Conservation (phyloP, 2,329 filamentous ascomycete genomes). For the Fusarium verrucosum region DNA sequence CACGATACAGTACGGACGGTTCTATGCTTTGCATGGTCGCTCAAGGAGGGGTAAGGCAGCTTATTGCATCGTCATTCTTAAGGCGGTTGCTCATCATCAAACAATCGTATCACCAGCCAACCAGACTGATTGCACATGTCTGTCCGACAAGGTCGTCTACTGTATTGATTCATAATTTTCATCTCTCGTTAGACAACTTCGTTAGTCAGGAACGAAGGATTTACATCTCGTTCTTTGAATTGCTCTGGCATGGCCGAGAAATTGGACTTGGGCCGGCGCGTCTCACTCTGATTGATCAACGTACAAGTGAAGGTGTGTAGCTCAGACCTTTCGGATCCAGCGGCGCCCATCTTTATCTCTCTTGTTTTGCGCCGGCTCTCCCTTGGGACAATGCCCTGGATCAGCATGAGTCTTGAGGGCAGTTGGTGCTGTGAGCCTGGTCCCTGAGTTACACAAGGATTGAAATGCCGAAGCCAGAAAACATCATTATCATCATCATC, state of each 20-base stretch:
- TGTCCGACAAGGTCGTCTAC: conserved; percentile 6
- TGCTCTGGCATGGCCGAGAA: conserved; percentile 30
- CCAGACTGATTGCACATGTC: conserved; percentile 5
- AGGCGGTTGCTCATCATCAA: conserved; percentile 41
- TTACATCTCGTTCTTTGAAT: conserved; percentile 10
- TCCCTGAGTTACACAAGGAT: conserved; percentile 9
- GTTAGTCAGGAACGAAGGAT: conserved; percentile 36
- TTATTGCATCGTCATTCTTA: conserved; percentile 41
- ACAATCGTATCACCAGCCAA: conserved; percentile 6
- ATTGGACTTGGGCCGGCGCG: conserved; percentile 32
- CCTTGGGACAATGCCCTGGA: conserved; percentile 18
- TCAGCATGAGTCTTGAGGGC: background rate
- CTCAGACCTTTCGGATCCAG: conserved; percentile 27
- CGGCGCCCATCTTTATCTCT: conserved; percentile 32
- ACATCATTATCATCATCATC: conserved; percentile 12
- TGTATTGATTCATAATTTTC: conserved; percentile 1
- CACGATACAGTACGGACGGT: background rate
- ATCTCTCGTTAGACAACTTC: conserved; percentile 23
- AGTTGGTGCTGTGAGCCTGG: background rate
- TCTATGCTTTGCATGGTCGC: conserved; percentile 2
- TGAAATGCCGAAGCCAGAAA: conserved; percentile 19
- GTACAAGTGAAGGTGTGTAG: conserved; percentile 22
- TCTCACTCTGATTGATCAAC: conserved; percentile 27
- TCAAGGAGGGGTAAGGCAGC: conserved; percentile 22
- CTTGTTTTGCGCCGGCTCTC: conserved; percentile 11